Evolutionary conservation across 2,329 filamentous ascomycete species (phyloP).

Genomic region (Sordariomycetes sp.): DNA sequence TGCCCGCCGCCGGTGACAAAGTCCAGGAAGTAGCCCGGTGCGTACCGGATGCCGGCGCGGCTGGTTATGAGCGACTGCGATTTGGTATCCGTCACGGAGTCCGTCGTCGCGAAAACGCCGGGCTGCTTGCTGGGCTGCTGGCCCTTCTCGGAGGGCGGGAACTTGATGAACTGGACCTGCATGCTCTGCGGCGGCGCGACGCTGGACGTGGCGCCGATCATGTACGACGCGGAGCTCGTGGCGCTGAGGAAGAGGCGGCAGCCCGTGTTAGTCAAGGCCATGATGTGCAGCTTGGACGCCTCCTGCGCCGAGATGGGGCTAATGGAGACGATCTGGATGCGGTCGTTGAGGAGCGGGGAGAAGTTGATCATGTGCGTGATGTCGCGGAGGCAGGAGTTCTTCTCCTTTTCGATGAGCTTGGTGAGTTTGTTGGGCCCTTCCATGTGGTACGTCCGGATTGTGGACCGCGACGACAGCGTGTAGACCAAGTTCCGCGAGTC

Average conservation of each 20-base stretch:
- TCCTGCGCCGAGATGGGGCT: slow-evolving; percentile 71
- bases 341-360: slow-evolving; percentile 55
- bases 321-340: slow-evolving; percentile 67
- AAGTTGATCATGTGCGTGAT: slow-evolving; percentile 77
- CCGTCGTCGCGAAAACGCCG: slow-evolving; percentile 18
- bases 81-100: slow-evolving; percentile 29
- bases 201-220: slow-evolving; percentile 44
- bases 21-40: slow-evolving; percentile 85
- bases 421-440: slow-evolving; percentile 48
- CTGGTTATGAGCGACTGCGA: slow-evolving; percentile 35
- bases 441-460: slow-evolving; percentile 85
- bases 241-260: slow-evolving; percentile 88
- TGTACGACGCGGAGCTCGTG: slow-evolving; percentile 61
- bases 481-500: slow-evolving; percentile 82
- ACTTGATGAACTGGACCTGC: slow-evolving; percentile 95
- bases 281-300: slow-evolving; percentile 71
- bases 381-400: slow-evolving; percentile 48
- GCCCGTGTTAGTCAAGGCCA: slow-evolving; percentile 82
- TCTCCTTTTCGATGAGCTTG: slow-evolving; percentile 53
- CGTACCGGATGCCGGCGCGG: slow-evolving; percentile 46
- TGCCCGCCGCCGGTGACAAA: slow-evolving; percentile 51
- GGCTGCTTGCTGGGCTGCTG: slow-evolving; percentile 10
- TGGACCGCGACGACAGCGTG: slow-evolving; percentile 76
- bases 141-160: slow-evolving; percentile 49
- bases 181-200: slow-evolving; percentile 78